A percentile compares a stretch with the other conserved stretches of the same genome.
Evolutionary conservation across 176 grass and related monocot species (phyloP).

Genomic region (Oryza brachyantha): DNA sequence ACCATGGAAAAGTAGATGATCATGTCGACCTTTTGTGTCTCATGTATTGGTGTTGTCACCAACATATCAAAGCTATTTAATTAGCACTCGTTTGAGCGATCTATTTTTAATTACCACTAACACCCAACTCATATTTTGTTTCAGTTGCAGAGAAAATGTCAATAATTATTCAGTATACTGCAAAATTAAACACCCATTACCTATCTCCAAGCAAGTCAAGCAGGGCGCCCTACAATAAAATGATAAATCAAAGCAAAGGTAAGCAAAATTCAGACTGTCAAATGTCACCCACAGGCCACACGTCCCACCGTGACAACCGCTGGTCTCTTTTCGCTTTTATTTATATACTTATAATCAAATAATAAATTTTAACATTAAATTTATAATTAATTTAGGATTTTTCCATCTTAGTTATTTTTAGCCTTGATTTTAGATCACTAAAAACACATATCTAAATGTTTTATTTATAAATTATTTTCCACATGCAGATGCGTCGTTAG

Average conservation of each 20-base stretch:
- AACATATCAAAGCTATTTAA: not conserved
- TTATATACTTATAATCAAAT: too few species aligned
- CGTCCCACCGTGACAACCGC: not conserved
- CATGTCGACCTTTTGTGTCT: conserved; percentile 3
- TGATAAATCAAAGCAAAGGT: not conserved
- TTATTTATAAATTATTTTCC: too few species aligned
- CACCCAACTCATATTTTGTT: not conserved
- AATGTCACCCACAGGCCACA: not conserved
- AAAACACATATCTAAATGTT: too few species aligned
- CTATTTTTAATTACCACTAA: too few species aligned
- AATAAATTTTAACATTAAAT: too few species aligned
- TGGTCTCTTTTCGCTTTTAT: too few species aligned
- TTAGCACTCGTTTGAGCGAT: too few species aligned
- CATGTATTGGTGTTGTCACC: not conserved
- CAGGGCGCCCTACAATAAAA: not conserved
- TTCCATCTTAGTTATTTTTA: too few species aligned
- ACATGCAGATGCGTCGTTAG: too few species aligned
- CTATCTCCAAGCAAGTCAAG: not conserved
- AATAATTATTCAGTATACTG: not conserved
- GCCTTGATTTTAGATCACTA: too few species aligned
- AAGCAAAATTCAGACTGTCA: not conserved
- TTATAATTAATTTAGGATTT: too few species aligned
- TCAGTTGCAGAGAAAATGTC: not conserved
- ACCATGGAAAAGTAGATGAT: not conserved
- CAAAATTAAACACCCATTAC: not conserved